A percentile compares a stretch with the other conserved stretches of the same genome.
Evolutionary conservation across 73 alveolate genomes (phyloP).

Genomic region (Tetrahymena borealis): DNA sequence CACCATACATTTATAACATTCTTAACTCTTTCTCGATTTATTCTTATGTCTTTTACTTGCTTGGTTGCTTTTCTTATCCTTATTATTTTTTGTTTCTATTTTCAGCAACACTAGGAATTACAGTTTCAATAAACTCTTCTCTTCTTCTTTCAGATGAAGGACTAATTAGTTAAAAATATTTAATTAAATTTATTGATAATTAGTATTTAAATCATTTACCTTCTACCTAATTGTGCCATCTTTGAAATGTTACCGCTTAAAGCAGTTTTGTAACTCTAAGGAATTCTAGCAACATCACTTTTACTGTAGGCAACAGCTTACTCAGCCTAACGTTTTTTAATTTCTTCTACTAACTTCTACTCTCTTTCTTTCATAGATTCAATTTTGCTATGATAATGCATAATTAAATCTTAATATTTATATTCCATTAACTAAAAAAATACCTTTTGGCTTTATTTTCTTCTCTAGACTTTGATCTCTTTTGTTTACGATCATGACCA

Average conservation of each 20-base stretch:
- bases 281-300: constrained; percentile 43
- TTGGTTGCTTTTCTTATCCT: not conserved
- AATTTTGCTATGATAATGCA: not conserved
- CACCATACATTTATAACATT: not conserved
- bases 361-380: constrained; percentile 36
- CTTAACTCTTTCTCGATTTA: not conserved
- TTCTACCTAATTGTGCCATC: constrained; percentile 4
- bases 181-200: not conserved
- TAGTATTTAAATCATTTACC: not conserved
- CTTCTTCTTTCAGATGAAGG: constrained; percentile 18
- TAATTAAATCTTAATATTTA: not conserved
- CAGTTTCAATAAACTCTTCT: constrained; percentile 33
- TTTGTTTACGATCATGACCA: not conserved
- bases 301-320: constrained; percentile 29
- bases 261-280: constrained; percentile 22
- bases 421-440: not conserved
- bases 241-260: constrained; percentile 9
- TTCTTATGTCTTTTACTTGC: not conserved
- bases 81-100: not conserved
- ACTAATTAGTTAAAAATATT: not conserved
- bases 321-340: constrained; percentile 19
- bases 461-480: not conserved
- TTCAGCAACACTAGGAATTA: not conserved
- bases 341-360: constrained; percentile 29
- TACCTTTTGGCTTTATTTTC: not conserved